Base-by-base conservation (phyloP, 2,329 filamentous ascomycete genomes). In the Cryphonectria carpinicola region DNA sequence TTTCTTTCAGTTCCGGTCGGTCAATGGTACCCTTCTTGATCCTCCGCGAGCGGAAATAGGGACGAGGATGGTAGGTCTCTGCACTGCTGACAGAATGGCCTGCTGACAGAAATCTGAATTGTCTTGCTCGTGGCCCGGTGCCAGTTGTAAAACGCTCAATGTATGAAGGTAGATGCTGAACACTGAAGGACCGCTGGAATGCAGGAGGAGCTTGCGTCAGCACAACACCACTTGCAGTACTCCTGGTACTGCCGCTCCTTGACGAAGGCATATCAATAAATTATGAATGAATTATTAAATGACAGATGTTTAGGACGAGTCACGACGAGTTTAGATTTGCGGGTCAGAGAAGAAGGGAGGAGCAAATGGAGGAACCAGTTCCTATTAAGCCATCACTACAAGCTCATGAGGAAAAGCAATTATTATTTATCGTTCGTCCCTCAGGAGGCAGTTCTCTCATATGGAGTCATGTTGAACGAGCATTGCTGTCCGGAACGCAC, bases 21-120 rank as follows among this genome's bases (percentile, higher is more conserved):
- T 72, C 70, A 56, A 70, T 52, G 19, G 70, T 70, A 10, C 70
- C 67, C 58, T 72, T 72, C 28, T 32, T 32, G 17, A 72, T 70
- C 11, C 70, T 60, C 7, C 70, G 70, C 25, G 70, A 72, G 35
- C 64, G 67, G 32, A 72, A 72, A 56, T 70, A 72, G 43, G 70
- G 70, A 41, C 61, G 67, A 32, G 67, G 67, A n/a, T 58, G 64
- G 32, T 69, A 69, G 49, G 67, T 69, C 37, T 58, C 64, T 41
- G 49, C 61, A 65, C 61, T 69, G 60, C 28, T 32, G 4, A 69
- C 32, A 28, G 67, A 69, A 39, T 69, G 43, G 41, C 46, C 25
- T 28, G n/a, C n/a, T 28, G 52, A 56, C 1, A 28, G 13, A 17
- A 25, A 56, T n/a, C 13, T 56, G 11, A 4, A 28, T 14, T 6